Evolutionary conservation across 2,329 filamentous ascomycete genomes (phyloP), one percentile per base, ranked within the genome.

Genomic region (Diaporthe nobilis): DNA sequence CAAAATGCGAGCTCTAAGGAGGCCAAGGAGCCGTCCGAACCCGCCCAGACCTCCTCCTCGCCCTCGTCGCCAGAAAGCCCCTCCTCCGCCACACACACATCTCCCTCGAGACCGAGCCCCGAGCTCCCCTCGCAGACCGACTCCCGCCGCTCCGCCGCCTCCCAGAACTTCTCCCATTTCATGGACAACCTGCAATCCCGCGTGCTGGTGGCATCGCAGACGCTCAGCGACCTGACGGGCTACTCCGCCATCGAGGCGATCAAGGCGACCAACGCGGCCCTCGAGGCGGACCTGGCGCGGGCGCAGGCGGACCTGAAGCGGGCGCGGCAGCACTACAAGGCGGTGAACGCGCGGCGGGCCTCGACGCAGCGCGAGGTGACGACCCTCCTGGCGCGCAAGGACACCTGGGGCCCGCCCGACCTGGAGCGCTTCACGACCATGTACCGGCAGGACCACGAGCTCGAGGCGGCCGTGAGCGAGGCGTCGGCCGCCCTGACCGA

Each of bases 291-390:
- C 53, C 90, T 94, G 42, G 86, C 86, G 28, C 83, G 85, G 3
- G 90, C 93, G 3, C 93, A 95, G 79, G 82, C 85, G 31, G 88
- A 88, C 28, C 94, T 98, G 71, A 92, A 93, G 77, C 85, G 88
- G 47, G 92, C 95, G 25, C 95, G 97, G 77, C 88, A 90, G 68
- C 89, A 89, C 67, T 98, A 98, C 87, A 94, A 96, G 80, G 89
- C 92, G n/a, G 95, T 95, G 44, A 96, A 97, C 78, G 90, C 93
- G 73, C 92, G 93, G 79, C 94, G 97, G 79, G 93, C 95, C n/a
- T 87, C 93, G 22, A 98, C 96, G 1, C 96, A 98, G 85, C 95
- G 97, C 79, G 97, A 99, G 87, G 96, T 98, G 53, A 98, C 98
- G 63, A 95, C 95, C 31, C 90, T 99, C 34, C 90, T 99, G 10